Conservation (phyloP, 306 rosid species). For the Luffa acutangula region DNA sequence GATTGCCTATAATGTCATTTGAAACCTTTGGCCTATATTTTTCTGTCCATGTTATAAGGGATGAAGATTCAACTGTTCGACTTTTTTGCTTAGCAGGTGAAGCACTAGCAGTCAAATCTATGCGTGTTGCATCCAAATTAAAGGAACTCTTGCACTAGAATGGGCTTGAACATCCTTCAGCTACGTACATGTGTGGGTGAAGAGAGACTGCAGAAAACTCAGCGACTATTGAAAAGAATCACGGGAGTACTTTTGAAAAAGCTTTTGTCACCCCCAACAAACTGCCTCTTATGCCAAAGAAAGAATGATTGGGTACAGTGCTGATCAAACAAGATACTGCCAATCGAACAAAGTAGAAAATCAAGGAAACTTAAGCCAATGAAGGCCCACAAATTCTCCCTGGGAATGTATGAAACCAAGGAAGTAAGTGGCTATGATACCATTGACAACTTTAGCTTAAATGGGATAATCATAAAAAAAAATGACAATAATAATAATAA, state of each 20-base stretch:
- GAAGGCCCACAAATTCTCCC: background rate
- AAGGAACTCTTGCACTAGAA: slow-evolving; percentile 14
- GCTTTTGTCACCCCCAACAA: no score
- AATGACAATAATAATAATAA: no score
- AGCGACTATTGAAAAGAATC: no score
- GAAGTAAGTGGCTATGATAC: background rate
- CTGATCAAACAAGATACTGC: no score
- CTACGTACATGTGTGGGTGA: background rate
- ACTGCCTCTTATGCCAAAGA: no score
- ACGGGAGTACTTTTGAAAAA: no score
- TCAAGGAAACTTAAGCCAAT: background rate
- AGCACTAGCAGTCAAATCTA: slow-evolving; percentile 31
- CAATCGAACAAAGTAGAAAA: no score
- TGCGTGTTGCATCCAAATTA: slow-evolving; percentile 25
- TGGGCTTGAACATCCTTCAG: background rate
- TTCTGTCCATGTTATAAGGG: slow-evolving; percentile 73
- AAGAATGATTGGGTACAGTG: no score
- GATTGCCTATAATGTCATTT: slow-evolving; percentile 74
- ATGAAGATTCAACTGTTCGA: slow-evolving; percentile 20
- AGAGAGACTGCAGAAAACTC: background rate
- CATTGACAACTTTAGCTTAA: background rate
- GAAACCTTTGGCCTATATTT: slow-evolving; percentile 69
- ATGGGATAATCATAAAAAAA: background rate
- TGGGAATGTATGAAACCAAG: background rate
- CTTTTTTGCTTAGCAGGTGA: slow-evolving; percentile 32